phyloP scores from a whole-genome alignment of 345 rosid species.

The Populus alba region DNA sequence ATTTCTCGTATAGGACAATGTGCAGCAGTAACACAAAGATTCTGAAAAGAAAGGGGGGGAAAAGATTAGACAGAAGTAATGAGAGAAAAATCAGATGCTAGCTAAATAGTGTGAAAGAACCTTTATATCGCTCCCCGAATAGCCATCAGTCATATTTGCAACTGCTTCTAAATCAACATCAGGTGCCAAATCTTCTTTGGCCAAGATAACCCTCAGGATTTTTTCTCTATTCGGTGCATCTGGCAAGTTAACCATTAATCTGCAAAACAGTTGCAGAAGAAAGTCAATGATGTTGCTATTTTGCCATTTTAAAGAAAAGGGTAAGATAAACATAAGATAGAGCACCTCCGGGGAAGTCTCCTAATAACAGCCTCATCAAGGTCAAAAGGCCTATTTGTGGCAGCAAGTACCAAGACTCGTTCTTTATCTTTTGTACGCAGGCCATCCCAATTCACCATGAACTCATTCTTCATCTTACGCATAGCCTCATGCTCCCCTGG shows the following conservation, averaged over 20 bases:
- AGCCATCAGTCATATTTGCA: constrained; percentile 91
- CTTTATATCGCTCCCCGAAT: constrained; percentile 97
- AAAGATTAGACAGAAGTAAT: background rate
- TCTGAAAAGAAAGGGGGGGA: constrained; percentile 38
- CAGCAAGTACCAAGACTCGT: constrained; percentile 91
- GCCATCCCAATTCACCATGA: constrained; percentile 99
- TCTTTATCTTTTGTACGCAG: constrained; percentile 93
- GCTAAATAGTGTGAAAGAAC: constrained; percentile 22
- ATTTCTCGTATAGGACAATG: constrained; percentile 96
- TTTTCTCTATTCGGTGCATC: constrained; percentile 77
- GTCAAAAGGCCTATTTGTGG: constrained; percentile 96
- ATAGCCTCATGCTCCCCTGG: constrained; percentile 99
- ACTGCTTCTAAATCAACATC: constrained; percentile 75
- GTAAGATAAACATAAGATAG: background rate
- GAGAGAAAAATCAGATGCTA: background rate
- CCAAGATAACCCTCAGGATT: constrained; percentile 74
- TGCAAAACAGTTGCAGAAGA: constrained; percentile 25
- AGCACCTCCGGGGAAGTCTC: constrained; percentile 91
- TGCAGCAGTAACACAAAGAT: constrained; percentile 90
- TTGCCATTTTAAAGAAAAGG: background rate
- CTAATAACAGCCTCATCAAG: constrained; percentile 98
- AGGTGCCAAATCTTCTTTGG: constrained; percentile 80
- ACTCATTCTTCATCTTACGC: constrained; percentile 99
- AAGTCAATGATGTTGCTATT: background rate
- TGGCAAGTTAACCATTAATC: constrained; percentile 96